Evolutionary conservation across 75 land plant species (phyloP).

Genomic region (Cunninghamia lanceolata): DNA sequence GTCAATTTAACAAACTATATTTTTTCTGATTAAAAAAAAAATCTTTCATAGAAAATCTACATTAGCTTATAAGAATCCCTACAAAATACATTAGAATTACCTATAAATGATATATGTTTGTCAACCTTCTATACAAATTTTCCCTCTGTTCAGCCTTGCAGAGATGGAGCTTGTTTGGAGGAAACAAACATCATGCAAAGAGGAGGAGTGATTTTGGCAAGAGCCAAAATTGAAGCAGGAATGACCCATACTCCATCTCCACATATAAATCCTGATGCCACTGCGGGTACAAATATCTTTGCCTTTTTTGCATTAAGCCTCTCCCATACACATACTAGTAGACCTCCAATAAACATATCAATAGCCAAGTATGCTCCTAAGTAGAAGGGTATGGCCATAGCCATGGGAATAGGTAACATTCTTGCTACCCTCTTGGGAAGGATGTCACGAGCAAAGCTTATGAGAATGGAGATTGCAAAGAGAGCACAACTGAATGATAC

Average conservation of each 20-base stretch:
- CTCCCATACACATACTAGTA: constrained; percentile 7
- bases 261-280: constrained; percentile 25
- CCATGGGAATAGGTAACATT: constrained; percentile 23
- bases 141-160: background rate
- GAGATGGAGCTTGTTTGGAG: constrained; percentile 6
- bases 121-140: too few relatives aligned
- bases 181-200: constrained; percentile 19
- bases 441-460: constrained; percentile 19
- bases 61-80: too few relatives aligned
- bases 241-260: constrained; percentile 26
- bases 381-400: constrained; percentile 28
- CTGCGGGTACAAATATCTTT: background rate
- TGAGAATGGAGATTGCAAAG: constrained; percentile 19
- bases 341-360: constrained; percentile 23
- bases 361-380: constrained; percentile 22
- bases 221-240: constrained; percentile 14
- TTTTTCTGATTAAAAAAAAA: too few relatives aligned
- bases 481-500: constrained; percentile 27
- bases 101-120: too few relatives aligned
- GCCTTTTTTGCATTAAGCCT: constrained; percentile 8
- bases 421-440: constrained; percentile 3
- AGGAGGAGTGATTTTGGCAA: constrained; percentile 14
- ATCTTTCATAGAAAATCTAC: too few relatives aligned
- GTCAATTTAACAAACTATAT: too few relatives aligned
- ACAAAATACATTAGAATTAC: too few relatives aligned